Percentiles rank a stretch among this genome's conserved stretches.
Evolutionary conservation across 1,139 yeast genomes (phyloP).

Genomic region (Geotrichum europaeum): DNA sequence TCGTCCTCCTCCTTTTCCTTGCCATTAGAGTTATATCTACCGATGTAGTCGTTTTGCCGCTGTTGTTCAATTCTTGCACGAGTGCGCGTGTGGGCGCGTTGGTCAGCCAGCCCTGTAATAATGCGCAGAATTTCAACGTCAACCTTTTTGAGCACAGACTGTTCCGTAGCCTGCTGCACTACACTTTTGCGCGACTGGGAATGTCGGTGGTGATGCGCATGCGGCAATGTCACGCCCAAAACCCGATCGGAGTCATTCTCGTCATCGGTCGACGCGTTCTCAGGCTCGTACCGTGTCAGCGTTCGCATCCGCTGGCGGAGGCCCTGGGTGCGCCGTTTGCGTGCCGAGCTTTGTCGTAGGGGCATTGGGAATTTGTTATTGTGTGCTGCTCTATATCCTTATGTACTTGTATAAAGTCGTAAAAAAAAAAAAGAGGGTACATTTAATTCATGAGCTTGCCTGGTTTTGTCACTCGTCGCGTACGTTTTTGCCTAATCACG

Average conservation of each 20-base stretch:
- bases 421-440: not conserved
- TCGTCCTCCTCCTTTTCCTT: not conserved
- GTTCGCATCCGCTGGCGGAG: constrained; percentile 14
- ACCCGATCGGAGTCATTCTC: constrained; percentile 5
- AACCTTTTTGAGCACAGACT: constrained; percentile 3
- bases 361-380: constrained; percentile 10
- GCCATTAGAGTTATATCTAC: not conserved
- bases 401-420: not conserved
- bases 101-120: constrained; percentile 13
- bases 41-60: not conserved
- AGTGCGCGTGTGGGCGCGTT: not conserved
- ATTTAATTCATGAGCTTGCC: not conserved
- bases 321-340: constrained; percentile 8
- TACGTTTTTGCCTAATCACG: not conserved
- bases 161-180: not conserved
- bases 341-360: constrained; percentile 6
- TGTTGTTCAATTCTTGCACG: not conserved
- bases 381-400: not conserved
- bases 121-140: constrained; percentile 11
- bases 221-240: not conserved
- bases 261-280: constrained; percentile 7
- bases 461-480: not conserved
- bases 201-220: not conserved
- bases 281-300: constrained; percentile 16
- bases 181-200: not conserved